Evolutionary conservation across 768 basidiomycete genomes (phyloP).

Genomic region (Scleroderma citrinum): DNA sequence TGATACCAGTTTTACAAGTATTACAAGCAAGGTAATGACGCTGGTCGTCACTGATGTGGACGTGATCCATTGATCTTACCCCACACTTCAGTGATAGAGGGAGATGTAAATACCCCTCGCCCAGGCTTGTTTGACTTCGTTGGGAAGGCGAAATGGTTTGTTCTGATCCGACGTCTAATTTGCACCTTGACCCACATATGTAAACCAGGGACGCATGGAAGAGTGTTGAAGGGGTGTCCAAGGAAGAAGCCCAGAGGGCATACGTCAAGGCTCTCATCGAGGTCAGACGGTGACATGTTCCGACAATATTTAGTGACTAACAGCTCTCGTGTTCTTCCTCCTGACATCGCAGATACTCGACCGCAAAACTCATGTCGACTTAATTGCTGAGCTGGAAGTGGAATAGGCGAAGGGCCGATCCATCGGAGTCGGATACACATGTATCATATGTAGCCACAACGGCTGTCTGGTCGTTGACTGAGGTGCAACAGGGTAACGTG

Average conservation of each 20-base stretch:
- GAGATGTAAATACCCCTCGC: conserved; percentile 58
- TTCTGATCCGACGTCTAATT: conserved; percentile 5
- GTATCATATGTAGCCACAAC: conserved; percentile 3
- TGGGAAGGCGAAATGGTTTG: conserved; percentile 87
- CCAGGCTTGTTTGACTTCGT: conserved; percentile 81
- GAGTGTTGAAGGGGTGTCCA: conserved; percentile 57
- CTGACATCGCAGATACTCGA: conserved; percentile 14
- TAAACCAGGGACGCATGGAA: conserved; percentile 81
- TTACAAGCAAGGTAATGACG: conserved; percentile 79
- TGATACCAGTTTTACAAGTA: conserved; percentile 77
- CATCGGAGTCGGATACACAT: too few species aligned
- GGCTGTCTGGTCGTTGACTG: neutral
- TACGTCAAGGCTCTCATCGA: conserved; percentile 74
- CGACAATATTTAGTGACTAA: neutral
- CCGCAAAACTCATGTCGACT: too few species aligned
- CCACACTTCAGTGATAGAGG: conserved; percentile 61
- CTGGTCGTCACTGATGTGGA: neutral
- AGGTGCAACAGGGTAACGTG: neutral
- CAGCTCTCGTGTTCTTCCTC: neutral
- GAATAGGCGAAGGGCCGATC: too few species aligned
- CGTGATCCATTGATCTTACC: neutral
- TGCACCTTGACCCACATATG: neutral
- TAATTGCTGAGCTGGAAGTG: conserved; percentile 59
- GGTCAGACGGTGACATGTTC: conserved; percentile 36
- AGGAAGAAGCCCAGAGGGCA: conserved; percentile 63